Conservation (phyloP, 106 monocot genomes). For the Allium cepa region DNA sequence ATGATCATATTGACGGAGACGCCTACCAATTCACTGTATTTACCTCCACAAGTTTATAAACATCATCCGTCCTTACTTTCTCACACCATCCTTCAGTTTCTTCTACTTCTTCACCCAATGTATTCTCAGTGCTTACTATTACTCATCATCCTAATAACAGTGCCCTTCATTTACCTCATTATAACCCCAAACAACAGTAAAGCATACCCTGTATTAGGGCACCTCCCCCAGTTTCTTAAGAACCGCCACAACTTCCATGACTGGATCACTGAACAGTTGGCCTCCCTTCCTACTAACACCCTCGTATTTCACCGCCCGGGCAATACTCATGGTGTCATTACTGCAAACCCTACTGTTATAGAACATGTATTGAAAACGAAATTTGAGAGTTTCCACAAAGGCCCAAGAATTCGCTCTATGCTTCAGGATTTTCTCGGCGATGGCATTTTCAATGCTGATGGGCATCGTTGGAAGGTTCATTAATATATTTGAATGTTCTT, state of each 20-base stretch:
- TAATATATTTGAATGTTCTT: too few relatives aligned
- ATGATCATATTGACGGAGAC: too few relatives aligned
- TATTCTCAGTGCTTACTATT: not conserved
- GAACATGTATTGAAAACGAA: conserved; percentile 23
- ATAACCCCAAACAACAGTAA: not conserved
- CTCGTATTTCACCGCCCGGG: conserved; percentile 9
- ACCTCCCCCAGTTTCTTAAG: conserved; percentile 28
- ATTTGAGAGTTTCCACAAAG: conserved; percentile 33
- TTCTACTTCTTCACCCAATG: not conserved
- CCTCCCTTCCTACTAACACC: conserved; percentile 20
- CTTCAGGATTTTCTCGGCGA: conserved; percentile 32
- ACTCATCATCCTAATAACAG: not conserved
- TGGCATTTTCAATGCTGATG: conserved; percentile 57
- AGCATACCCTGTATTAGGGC: conserved; percentile 30
- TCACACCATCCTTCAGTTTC: not conserved
- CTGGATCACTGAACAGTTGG: conserved; percentile 25
- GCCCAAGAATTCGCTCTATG: not conserved
- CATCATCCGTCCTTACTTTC: too few relatives aligned
- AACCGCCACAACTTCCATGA: conserved; percentile 35
- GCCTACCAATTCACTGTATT: too few relatives aligned
- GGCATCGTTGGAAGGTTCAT: conserved; percentile 17
- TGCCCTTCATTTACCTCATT: not conserved
- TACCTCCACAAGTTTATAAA: too few relatives aligned
- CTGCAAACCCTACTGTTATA: conserved; percentile 14
- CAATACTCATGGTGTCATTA: conserved; percentile 8